Evolutionary conservation across 805 yeast species (phyloP).

Genomic region (Wickerhamomyces subpelliculosus): DNA sequence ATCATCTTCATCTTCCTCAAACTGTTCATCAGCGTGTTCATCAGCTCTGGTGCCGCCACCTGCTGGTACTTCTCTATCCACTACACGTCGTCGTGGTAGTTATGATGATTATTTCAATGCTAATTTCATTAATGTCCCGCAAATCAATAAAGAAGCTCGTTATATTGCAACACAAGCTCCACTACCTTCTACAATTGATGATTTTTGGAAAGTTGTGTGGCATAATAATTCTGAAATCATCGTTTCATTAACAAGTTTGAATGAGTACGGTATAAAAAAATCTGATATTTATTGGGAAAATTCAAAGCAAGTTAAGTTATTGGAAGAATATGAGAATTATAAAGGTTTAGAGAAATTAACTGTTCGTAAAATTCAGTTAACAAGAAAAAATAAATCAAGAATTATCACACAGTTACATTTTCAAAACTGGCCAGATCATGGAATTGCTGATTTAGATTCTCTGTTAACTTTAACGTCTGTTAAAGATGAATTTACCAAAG

Average conservation of each 20-base stretch:
- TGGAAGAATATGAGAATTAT: conserved; percentile 23
- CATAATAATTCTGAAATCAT: conserved; percentile 62
- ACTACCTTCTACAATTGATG: conserved; percentile 63
- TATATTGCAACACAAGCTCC: conserved; percentile 95
- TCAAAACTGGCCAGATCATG: conserved; percentile 80
- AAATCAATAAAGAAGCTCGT: conserved; percentile 29
- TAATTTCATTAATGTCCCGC: conserved; percentile 49
- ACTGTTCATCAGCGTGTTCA: too few relatives aligned
- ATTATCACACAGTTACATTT: conserved; percentile 68
- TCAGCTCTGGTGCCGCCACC: too few relatives aligned
- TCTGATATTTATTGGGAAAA: conserved; percentile 80
- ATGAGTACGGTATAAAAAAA: conserved; percentile 69
- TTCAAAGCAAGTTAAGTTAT: conserved; percentile 33
- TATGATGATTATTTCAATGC: conserved; percentile 84
- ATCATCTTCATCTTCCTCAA: too few relatives aligned
- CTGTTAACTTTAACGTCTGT: conserved; percentile 24
- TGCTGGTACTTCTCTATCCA: too few relatives aligned
- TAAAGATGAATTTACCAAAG: conserved; percentile 21
- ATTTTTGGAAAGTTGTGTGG: conserved; percentile 82
- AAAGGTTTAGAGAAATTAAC: conserved; percentile 25
- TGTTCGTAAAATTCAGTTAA: conserved; percentile 20
- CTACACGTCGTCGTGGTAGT: too few relatives aligned
- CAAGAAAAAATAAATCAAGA: conserved; percentile 22
- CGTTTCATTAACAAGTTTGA: conserved; percentile 67
- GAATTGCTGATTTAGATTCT: conserved; percentile 40